Evolutionary conservation across 78 protist species (phyloP).

Genomic region (Chrysochromulina tobinii): DNA sequence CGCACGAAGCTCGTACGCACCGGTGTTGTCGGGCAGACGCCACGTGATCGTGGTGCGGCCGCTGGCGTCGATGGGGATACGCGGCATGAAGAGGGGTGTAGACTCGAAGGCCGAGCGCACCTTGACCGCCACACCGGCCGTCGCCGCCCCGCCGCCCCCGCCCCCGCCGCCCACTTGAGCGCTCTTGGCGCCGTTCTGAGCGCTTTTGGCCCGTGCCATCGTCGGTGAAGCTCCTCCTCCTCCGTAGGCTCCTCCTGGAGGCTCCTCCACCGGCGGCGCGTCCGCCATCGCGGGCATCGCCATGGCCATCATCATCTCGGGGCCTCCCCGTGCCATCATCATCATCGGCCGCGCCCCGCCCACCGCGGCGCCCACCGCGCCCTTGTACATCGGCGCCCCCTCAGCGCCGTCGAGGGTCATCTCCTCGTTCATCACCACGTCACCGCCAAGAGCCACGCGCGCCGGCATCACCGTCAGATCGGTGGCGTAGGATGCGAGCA

Average conservation of each 20-base stretch:
- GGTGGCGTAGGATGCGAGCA: too few species aligned
- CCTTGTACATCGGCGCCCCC: too few species aligned
- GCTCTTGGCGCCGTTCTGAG: not conserved
- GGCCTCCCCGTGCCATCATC: too few species aligned
- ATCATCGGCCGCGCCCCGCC: too few species aligned
- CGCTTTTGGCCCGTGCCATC: too few species aligned
- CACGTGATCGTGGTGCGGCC: not conserved
- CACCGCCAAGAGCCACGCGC: too few species aligned
- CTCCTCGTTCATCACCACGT: too few species aligned
- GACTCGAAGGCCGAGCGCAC: not conserved
- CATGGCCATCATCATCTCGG: not conserved
- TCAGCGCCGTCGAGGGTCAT: too few species aligned
- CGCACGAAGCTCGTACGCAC: not conserved
- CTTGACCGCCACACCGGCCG: not conserved
- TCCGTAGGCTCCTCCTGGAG: not conserved
- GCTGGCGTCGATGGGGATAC: not conserved
- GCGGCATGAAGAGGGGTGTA: not conserved
- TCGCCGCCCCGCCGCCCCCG: not conserved
- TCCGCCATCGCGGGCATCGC: not conserved
- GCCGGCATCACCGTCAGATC: too few species aligned
- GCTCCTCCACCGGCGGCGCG: not conserved
- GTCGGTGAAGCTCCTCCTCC: not conserved
- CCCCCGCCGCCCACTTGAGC: not conserved
- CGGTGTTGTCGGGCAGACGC: slow-evolving; percentile 12
- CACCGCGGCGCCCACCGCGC: too few species aligned